These are phyloP conservation scores for Sextonia rubra DNA, from an alignment of 164 flowering plant genomes.

Conservation along the genomic window DNA sequence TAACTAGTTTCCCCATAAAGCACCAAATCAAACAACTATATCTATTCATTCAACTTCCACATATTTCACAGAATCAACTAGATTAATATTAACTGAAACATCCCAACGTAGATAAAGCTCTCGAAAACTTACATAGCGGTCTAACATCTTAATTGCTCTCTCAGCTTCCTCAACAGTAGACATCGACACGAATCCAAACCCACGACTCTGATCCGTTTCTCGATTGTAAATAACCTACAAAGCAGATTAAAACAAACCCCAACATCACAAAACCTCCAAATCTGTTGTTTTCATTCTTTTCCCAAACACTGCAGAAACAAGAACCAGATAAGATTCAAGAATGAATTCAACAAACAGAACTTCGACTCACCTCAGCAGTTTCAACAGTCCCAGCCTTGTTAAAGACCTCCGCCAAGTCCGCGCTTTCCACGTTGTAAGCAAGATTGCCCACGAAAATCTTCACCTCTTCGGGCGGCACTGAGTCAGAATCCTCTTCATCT, in stretches of 20 bases:
- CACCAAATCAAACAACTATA: no score
- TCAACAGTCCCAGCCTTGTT: constrained; percentile 52
- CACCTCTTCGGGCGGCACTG: constrained; percentile 49
- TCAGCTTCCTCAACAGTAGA: constrained; percentile 63
- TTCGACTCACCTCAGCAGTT: constrained; percentile 42
- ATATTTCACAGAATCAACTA: no score
- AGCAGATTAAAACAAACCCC: not conserved
- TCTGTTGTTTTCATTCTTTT: not conserved
- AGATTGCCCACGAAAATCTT: constrained; percentile 55
- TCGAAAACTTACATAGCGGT: constrained; percentile 40
- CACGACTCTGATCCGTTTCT: constrained; percentile 59
- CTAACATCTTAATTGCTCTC: constrained; percentile 53
- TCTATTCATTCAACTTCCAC: no score
- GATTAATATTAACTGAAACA: no score
- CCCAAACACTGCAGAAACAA: not conserved
- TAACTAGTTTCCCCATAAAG: no score
- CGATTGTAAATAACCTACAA: constrained; percentile 43
- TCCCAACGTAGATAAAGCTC: no score
- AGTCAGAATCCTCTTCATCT: not conserved
- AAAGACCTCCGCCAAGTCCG: constrained; percentile 43
- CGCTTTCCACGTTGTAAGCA: constrained; percentile 47
- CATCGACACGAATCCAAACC: constrained; percentile 67
- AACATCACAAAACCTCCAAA: constrained; percentile 10
- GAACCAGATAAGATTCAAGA: not conserved
- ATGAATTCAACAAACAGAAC: not conserved